These are phyloP conservation scores for Neobulgaria alba DNA, from an alignment of 2,329 filamentous ascomycete species.

Conservation along the genomic window DNA sequence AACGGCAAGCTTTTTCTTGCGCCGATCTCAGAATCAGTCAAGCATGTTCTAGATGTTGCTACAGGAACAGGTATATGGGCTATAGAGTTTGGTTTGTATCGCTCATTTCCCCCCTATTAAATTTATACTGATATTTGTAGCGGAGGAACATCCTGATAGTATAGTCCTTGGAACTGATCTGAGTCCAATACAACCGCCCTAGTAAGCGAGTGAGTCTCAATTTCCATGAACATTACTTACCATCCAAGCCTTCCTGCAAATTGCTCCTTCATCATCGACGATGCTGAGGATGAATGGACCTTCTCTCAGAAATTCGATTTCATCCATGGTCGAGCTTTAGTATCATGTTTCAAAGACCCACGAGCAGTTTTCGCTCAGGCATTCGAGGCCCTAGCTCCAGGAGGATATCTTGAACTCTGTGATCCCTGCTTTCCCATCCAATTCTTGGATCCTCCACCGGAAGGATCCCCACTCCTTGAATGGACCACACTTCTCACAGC, in stretches of 20 bases:
- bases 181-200: constrained; percentile 52
- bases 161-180: constrained; percentile 47
- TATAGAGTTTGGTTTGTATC: constrained; percentile 33
- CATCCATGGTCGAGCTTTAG: constrained; percentile 6
- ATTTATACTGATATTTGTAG: constrained; percentile 1
- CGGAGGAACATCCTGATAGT: constrained; percentile 5
- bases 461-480: neutral
- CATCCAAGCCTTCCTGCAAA: constrained; percentile 5
- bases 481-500: neutral
- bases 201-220: neutral
- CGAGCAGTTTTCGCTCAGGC: neutral
- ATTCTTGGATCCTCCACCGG: constrained; percentile 4
- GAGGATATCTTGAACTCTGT: constrained; percentile 10
- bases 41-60: constrained; percentile 31
- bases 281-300: constrained; percentile 9
- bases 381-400: constrained; percentile 2
- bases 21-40: constrained; percentile 12
- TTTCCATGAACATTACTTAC: neutral
- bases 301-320: constrained; percentile 7
- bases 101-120: constrained; percentile 28
- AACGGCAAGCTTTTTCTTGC: constrained; percentile 17
- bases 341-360: constrained; percentile 8
- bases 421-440: constrained; percentile 2
- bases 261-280: constrained; percentile 7
- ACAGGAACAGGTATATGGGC: constrained; percentile 36